These are phyloP conservation scores for Aethionema arabicum DNA, from an alignment of 345 rosid genomes.

Conservation along the genomic window DNA sequence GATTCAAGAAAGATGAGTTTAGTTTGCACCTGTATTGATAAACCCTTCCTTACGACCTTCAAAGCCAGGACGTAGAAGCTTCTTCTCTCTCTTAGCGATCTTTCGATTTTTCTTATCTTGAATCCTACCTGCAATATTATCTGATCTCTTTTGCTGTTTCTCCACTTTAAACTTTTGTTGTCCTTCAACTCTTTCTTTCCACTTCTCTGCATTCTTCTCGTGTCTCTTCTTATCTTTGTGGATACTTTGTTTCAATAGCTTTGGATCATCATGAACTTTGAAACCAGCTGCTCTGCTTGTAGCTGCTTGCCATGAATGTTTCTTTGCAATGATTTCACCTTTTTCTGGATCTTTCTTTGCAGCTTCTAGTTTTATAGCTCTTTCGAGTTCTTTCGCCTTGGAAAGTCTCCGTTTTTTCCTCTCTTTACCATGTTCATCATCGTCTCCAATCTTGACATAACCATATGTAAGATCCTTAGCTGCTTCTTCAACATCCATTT, in stretches of 20 bases:
- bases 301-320: conserved; percentile 78
- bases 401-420: conserved; percentile 61
- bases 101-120: conserved; percentile 67
- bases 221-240: conserved; percentile 69
- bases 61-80: conserved; percentile 85
- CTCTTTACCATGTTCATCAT: conserved; percentile 50
- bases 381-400: conserved; percentile 67
- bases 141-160: conserved; percentile 74
- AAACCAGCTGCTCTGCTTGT: conserved; percentile 73
- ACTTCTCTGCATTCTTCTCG: conserved; percentile 75
- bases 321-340: conserved; percentile 57
- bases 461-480: conserved; percentile 69
- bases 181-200: conserved; percentile 74
- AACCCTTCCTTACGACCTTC: conserved; percentile 72
- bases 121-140: conserved; percentile 64
- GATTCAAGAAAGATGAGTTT: conserved; percentile 9
- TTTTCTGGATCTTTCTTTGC: conserved; percentile 76
- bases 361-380: conserved; percentile 58
- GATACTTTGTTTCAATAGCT: conserved; percentile 69
- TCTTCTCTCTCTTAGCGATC: conserved; percentile 87
- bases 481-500: conserved; percentile 60
- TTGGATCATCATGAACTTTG: conserved; percentile 85
- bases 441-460: conserved; percentile 68
- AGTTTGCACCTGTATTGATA: conserved; percentile 41
- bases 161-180: conserved; percentile 61